Evolutionary conservation across 208 protist species (phyloP).

Genomic region (Trypanosoma caninum): DNA sequence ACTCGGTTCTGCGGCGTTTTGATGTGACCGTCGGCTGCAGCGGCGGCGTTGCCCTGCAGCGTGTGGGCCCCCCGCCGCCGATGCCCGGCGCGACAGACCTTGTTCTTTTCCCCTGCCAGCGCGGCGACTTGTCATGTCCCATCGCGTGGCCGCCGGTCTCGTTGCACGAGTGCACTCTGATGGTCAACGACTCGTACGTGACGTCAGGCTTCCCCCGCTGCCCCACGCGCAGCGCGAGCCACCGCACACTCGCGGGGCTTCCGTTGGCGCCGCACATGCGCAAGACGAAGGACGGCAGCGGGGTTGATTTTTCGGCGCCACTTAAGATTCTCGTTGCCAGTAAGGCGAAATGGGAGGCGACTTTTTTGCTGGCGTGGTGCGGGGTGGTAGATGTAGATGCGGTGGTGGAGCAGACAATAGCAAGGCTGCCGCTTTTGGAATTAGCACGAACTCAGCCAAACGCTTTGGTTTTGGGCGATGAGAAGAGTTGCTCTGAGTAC

Average conservation of each 20-base stretch:
- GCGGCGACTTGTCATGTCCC: conserved; percentile 9
- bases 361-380: conserved; percentile 23
- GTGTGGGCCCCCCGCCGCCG: conserved; percentile 2
- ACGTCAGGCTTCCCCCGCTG: conserved; percentile 10
- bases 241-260: conserved; percentile 19
- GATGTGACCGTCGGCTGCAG: conserved; percentile 2
- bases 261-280: conserved; percentile 13
- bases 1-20: conserved; percentile 12
- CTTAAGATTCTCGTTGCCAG: conserved; percentile 19
- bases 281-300: not conserved
- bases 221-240: conserved; percentile 15
- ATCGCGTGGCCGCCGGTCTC: conserved; percentile 12
- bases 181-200: conserved; percentile 16
- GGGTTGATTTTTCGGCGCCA: not conserved
- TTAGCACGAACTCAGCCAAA: not conserved
- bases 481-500: not conserved
- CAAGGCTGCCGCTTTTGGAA: not conserved
- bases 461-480: no score
- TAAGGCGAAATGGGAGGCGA: conserved; percentile 13
- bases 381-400: conserved; percentile 6
- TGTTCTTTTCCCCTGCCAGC: conserved; percentile 19
- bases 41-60: conserved; percentile 1
- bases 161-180: conserved; percentile 11
- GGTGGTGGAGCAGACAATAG: conserved; percentile 4
- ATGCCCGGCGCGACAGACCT: not conserved